Evolutionary conservation across 179 eudicot genomes (phyloP).

Genomic region (Vitellaria paradoxa): DNA sequence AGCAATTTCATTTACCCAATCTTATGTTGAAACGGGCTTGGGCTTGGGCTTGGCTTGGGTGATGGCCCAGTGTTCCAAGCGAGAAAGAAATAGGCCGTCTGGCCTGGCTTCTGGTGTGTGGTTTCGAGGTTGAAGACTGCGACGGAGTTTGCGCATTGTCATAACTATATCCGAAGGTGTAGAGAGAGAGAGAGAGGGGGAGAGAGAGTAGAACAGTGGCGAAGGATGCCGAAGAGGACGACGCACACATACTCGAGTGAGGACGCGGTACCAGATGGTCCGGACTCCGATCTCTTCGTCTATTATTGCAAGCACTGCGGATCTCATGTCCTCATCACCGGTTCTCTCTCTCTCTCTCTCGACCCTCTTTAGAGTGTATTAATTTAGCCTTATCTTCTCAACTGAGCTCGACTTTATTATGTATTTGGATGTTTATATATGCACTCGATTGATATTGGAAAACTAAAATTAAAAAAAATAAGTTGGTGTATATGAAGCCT

Average conservation of each 20-base stretch:
- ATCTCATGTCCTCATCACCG: constrained; percentile 93
- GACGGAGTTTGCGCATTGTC: too few species aligned
- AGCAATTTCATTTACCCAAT: too few species aligned
- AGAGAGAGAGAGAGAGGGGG: background rate
- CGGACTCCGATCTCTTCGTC: constrained; percentile 84
- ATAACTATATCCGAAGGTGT: too few species aligned
- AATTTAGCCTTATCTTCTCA: background rate
- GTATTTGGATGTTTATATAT: background rate
- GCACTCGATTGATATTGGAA: too few species aligned
- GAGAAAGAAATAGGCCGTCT: too few species aligned
- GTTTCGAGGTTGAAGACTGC: too few species aligned
- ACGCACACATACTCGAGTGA: constrained; percentile 97
- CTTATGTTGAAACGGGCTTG: too few species aligned
- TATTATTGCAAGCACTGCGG: constrained; percentile 94
- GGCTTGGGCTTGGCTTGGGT: too few species aligned
- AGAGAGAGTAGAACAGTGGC: constrained; percentile 10
- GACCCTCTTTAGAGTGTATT: background rate
- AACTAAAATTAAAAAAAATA: too few species aligned
- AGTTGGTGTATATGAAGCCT: too few species aligned
- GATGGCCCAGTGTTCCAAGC: too few species aligned
- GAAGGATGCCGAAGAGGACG: constrained; percentile 91
- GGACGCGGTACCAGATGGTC: constrained; percentile 85
- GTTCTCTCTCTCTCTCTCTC: constrained; percentile 27
- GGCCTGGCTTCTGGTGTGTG: too few species aligned
- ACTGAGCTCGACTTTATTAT: background rate